These are phyloP conservation scores for Vitis cinerea DNA, from an alignment of 164 flowering plant species.

Conservation along the genomic window DNA sequence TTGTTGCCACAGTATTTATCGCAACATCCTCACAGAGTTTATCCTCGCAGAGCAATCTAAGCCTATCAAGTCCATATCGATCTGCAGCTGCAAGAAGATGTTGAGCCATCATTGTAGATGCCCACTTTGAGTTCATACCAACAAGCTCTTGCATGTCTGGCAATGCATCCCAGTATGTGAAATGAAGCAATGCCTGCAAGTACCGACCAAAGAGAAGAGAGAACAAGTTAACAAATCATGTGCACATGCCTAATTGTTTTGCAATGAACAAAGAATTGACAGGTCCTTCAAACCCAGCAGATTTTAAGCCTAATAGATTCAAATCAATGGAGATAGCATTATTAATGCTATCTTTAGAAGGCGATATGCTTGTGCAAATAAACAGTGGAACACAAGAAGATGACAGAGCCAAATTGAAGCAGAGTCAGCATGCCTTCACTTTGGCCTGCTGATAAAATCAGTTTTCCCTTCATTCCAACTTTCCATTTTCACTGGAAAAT, in stretches of 20 bases:
- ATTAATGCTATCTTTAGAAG: background rate
- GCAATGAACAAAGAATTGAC: no score
- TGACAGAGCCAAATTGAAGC: constrained; percentile 4
- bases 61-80: constrained; percentile 86
- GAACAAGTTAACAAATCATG: background rate
- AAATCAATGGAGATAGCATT: background rate
- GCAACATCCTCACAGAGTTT: constrained; percentile 80
- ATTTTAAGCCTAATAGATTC: background rate
- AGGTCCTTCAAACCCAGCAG: no score
- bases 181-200: constrained; percentile 84
- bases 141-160: constrained; percentile 83
- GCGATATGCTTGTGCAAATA: background rate
- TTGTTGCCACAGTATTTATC: constrained; percentile 91
- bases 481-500: constrained; percentile 3
- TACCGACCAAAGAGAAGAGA: background rate
- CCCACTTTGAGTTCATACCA: constrained; percentile 74
- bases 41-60: constrained; percentile 81
- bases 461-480: background rate
- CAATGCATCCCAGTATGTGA: constrained; percentile 81
- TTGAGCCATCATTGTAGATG: constrained; percentile 83
- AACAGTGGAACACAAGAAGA: constrained; percentile 1
- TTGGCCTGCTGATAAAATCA: constrained; percentile 3
- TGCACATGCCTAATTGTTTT: background rate
- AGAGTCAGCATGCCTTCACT: constrained; percentile 1
- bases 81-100: constrained; percentile 99